Base-by-base conservation (phyloP, 805 yeast species). In the Dipodascus geniculatus region DNA sequence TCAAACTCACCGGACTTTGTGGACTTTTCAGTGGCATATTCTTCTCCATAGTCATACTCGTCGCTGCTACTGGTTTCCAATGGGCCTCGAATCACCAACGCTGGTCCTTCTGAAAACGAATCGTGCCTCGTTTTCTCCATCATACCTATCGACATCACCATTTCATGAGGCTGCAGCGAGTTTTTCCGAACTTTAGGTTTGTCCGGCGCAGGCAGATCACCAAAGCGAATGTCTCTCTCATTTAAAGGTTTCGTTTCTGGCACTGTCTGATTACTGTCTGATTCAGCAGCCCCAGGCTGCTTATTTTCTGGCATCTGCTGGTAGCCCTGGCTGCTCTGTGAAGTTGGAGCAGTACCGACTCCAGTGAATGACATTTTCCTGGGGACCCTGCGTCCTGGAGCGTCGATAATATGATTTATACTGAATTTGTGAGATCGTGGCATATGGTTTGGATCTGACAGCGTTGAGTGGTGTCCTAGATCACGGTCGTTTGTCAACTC, bases 111-210 rank as follows among this genome's bases (percentile, higher is more conserved):
- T 38, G 75, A 71, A 28, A 61, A 57, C n/a, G 3, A 50, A 72
- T 52, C 76, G 74, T 28, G 56, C 35, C 61, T 63, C 44, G 51
- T 54, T 17, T 57, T 54, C 60, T 84, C 85, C 71, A 90, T 71
- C 82, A 89, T 81, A 47, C 88, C 82, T 59, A 89, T 84, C 2
- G 96, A 88, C 72, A 84, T 75, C 64, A 75, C 83, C 81, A 89
- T 83, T 63, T 90, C 96, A 50, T 85, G 79, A 1, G 96, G 96
- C 33, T 84, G 82, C 9, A 86, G 71, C 22, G 81, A 78, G 19
- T 60, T 48, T 53, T 55, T 22, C 49, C 57, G 54, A 20, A 60
- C 52, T n/a, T 53, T 53, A 2, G 61, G 65, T n/a, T n/a, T n/a
- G n/a, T n/a, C n/a, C 8, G 56, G 56, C 8, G 71, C 71, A 0